Evolutionary conservation across 257 asterid genomes (phyloP).

Genomic region (Schizonepeta tenuifolia): DNA sequence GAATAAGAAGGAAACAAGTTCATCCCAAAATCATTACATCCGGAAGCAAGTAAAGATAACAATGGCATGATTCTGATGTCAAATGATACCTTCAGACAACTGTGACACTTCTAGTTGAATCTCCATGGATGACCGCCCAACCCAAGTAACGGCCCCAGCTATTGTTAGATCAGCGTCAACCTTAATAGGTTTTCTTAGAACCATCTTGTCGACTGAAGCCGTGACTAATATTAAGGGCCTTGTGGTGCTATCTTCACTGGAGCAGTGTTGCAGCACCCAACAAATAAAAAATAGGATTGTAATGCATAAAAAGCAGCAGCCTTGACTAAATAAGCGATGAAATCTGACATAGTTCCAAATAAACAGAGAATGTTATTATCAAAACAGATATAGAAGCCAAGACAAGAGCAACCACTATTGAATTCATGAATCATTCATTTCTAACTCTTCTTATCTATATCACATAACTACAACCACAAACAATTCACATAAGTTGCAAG

Average conservation of each 20-base stretch:
- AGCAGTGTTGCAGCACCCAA: conserved; percentile 67
- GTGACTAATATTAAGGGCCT: conserved; percentile 81
- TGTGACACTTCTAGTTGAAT: conserved; percentile 85
- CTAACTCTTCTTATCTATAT: too few relatives aligned
- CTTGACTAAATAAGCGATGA: neutral
- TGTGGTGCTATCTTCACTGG: conserved; percentile 63
- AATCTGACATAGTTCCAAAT: neutral
- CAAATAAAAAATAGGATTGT: neutral
- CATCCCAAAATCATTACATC: too few relatives aligned
- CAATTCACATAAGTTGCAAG: too few relatives aligned
- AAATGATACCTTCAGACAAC: conserved; percentile 56
- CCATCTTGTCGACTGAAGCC: conserved; percentile 95
- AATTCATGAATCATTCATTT: too few relatives aligned
- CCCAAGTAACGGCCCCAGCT: conserved; percentile 91
- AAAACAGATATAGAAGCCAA: too few relatives aligned
- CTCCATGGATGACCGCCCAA: conserved; percentile 94
- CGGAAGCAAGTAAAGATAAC: too few relatives aligned
- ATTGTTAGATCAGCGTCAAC: conserved; percentile 71
- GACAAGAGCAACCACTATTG: too few relatives aligned
- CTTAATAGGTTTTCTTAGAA: conserved; percentile 66
- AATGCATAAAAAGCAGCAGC: neutral
- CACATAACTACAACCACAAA: too few relatives aligned
- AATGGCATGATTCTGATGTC: conserved; percentile 13
- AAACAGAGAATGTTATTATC: neutral
- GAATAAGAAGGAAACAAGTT: too few relatives aligned